phyloP scores from a whole-genome alignment of 1,139 yeast genomes.

The Debaryomyces sp. region DNA sequence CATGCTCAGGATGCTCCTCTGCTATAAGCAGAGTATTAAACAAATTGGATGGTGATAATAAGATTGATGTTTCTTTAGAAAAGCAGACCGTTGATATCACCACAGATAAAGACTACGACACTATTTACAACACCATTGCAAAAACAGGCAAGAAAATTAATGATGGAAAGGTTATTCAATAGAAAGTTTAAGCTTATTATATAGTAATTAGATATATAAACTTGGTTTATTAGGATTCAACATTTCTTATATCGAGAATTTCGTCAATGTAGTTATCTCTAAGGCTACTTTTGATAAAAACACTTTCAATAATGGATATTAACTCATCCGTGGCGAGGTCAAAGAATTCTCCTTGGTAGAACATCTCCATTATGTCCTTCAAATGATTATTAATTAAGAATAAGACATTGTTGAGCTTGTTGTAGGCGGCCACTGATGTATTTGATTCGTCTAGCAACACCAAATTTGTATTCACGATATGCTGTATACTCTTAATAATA shows the following conservation, averaged over 20 bases:
- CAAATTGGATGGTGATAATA: constrained; percentile 73
- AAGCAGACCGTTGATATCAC: constrained; percentile 81
- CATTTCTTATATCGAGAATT: constrained; percentile 40
- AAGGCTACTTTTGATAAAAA: constrained; percentile 73
- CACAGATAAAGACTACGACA: constrained; percentile 69
- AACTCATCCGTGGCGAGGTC: constrained; percentile 73
- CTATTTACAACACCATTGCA: constrained; percentile 74
- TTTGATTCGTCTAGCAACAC: constrained; percentile 16
- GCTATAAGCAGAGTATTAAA: constrained; percentile 83
- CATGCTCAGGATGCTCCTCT: constrained; percentile 84
- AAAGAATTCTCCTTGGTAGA: constrained; percentile 72
- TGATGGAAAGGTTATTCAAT: constrained; percentile 55
- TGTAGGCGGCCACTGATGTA: constrained; percentile 31
- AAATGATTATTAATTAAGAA: constrained; percentile 57
- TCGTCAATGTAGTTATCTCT: constrained; percentile 65
- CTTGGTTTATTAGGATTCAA: constrained; percentile 1
- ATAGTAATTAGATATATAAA: neutral
- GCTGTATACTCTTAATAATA: constrained; percentile 20
- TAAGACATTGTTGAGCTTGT: constrained; percentile 47
- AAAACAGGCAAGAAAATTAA: constrained; percentile 90
- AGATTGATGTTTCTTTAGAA: constrained; percentile 73
- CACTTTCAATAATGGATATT: constrained; percentile 51
- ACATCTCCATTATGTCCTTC: constrained; percentile 68
- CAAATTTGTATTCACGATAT: constrained; percentile 6
- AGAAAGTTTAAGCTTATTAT: constrained; percentile 7